These are phyloP conservation scores for Amylostereum areolatum DNA, from an alignment of 1,284 basidiomycete genomes.

Conservation along the genomic window DNA sequence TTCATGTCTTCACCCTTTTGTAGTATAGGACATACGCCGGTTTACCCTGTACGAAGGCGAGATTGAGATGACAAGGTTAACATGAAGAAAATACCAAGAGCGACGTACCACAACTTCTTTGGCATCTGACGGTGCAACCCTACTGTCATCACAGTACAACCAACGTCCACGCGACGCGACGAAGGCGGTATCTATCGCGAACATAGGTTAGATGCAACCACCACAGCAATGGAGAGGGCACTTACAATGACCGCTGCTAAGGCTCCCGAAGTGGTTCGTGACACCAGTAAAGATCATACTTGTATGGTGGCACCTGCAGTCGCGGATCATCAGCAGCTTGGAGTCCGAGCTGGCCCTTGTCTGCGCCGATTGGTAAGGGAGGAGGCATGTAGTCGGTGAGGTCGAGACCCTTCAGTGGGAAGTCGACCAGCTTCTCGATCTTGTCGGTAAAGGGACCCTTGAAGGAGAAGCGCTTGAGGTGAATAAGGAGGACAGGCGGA, in stretches of 20 bases:
- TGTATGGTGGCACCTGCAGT: conserved; percentile 77
- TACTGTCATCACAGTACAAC: conserved; percentile 87
- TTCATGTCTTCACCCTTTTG: conserved; percentile 57
- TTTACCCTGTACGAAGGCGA: conserved; percentile 49
- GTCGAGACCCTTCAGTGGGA: conserved; percentile 80
- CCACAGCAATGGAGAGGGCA: conserved; percentile 13
- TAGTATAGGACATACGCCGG: conserved; percentile 88
- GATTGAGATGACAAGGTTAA: conserved; percentile 9
- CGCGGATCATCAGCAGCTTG: conserved; percentile 63
- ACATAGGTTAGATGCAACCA: conserved; percentile 1
- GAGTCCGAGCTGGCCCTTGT: conserved; percentile 27
- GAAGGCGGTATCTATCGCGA: conserved; percentile 72
- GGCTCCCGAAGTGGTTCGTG: conserved; percentile 87
- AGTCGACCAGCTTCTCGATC: conserved; percentile 86
- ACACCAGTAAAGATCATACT: conserved; percentile 87
- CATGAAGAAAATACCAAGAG: background rate
- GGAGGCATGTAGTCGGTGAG: conserved; percentile 91
- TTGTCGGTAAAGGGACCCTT: conserved; percentile 95
- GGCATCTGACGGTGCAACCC: conserved; percentile 60
- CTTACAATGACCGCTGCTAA: conserved; percentile 91
- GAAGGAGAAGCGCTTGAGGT: conserved; percentile 93
- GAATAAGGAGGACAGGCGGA: conserved; percentile 91
- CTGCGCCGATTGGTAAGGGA: conserved; percentile 38
- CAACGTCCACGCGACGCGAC: conserved; percentile 76
- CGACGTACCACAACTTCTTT: conserved; percentile 80